These are phyloP conservation scores for Cystoderma amianthinum DNA, from an alignment of 768 basidiomycete genomes.

Conservation along the genomic window DNA sequence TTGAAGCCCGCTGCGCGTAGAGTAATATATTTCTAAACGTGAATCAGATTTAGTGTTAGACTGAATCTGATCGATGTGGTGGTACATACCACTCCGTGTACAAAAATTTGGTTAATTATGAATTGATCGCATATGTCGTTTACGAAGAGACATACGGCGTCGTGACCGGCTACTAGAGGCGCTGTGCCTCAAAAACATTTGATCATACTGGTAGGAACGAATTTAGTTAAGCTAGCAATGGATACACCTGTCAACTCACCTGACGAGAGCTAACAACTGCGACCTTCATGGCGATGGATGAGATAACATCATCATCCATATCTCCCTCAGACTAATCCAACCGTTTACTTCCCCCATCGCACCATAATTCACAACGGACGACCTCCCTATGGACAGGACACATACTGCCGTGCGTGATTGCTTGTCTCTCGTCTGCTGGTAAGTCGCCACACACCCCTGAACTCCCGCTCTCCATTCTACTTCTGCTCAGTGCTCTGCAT, in stretches of 20 bases:
- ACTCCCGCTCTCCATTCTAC: too few species aligned
- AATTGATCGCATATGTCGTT: constrained; percentile 31
- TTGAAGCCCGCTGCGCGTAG: constrained; percentile 36
- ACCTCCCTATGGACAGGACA: too few species aligned
- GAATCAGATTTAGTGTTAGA: neutral
- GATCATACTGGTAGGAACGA: constrained; percentile 25
- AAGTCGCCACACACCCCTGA: too few species aligned
- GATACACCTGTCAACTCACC: constrained; percentile 15
- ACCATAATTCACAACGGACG: too few species aligned
- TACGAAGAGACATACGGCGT: constrained; percentile 35
- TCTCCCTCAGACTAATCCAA: too few species aligned
- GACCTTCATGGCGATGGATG: constrained; percentile 35
- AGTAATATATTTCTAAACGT: constrained; percentile 28
- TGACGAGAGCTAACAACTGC: constrained; percentile 33
- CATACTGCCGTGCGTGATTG: too few species aligned
- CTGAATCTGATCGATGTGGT: neutral
- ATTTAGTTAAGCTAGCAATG: too few species aligned
- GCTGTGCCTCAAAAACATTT: constrained; percentile 26
- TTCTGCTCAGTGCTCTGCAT: too few species aligned
- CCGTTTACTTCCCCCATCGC: too few species aligned
- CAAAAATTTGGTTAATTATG: constrained; percentile 22
- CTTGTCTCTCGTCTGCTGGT: too few species aligned
- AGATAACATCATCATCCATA: too few species aligned
- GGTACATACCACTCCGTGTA: constrained; percentile 30
- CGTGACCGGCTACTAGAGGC: constrained; percentile 26